Base-by-base conservation (phyloP, 1,284 basidiomycete species). In the Wolfiporia cocos region DNA sequence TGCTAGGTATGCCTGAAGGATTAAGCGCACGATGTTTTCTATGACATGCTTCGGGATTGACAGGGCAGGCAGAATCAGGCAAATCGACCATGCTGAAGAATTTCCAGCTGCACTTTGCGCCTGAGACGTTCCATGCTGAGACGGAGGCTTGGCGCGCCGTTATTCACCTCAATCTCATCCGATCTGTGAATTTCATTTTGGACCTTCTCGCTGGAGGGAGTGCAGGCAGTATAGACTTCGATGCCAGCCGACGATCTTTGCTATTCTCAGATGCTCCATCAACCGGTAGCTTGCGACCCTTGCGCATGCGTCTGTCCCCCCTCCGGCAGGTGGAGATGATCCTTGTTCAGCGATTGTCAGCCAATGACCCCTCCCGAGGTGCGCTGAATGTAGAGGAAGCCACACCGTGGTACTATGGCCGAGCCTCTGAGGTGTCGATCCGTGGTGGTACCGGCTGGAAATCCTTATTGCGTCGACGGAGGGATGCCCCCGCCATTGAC, bases 1-100 rank as follows among this genome's bases (percentile, higher is more conserved):
- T 81, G 35, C 63, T 81, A 37, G 78, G 78, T 78, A 42, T 38
- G 74, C 35, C 24, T 31, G 39, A 34, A 22, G 26, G 34, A 22
- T 26, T 19, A 36, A 33, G 36, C 40, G 14, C 35, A 38, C 36
- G 26, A 28, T 14, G 14, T 28, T 9, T 7, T 14, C 14, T 14
- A 28, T 14, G 7, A 28, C 26, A 28, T 28, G 26, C 26, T 9
- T 28, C 26, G 7, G 26, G n/a, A 9, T 28, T 33, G 14, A 20
- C 49, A 78, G 78, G 78, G 42, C 78, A 80, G 58, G 74, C 78
- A 23, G 78, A 81, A 58, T 76, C 75, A 3, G 78, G 78, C 22
- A 81, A 81, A 54, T 79, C 76, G 1, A 81, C 78, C 0, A 67
- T 79, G 34, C 62, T 82, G 29, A 79, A 80, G 59, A 78, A 79